Conservation (phyloP, 208 protist species). For the Leishmania turanica region DNA sequence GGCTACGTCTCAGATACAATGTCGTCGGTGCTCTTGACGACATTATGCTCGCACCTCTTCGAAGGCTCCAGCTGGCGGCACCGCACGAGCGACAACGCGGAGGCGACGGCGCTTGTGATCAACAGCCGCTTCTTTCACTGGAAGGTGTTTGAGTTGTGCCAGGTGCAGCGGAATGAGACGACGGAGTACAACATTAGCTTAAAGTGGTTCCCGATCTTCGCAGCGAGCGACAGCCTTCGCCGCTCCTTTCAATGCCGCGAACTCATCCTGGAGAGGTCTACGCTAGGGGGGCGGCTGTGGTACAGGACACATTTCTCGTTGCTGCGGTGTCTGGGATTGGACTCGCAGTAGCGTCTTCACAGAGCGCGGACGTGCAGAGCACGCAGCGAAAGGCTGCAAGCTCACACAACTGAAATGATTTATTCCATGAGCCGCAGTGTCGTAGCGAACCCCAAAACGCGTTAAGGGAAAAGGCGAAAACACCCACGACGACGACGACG, state of each 20-base stretch:
- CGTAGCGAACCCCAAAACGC: not conserved
- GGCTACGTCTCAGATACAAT: not conserved
- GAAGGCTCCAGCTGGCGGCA: constrained; percentile 57
- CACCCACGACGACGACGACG: not conserved
- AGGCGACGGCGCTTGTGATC: constrained; percentile 54
- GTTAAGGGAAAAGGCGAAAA: not conserved
- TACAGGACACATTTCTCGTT: constrained; percentile 69
- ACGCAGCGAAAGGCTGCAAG: not conserved
- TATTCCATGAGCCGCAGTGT: not conserved
- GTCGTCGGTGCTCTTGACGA: constrained; percentile 54
- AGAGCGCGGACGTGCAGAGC: not conserved
- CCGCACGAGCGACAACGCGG: constrained; percentile 15
- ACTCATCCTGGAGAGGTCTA: constrained; percentile 57
- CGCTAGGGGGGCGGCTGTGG: constrained; percentile 51
- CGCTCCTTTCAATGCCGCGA: constrained; percentile 52
- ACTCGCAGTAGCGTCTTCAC: constrained; percentile 21
- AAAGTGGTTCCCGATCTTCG: constrained; percentile 30
- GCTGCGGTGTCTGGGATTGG: constrained; percentile 44
- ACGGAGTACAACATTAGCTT: constrained; percentile 48
- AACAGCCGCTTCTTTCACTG: constrained; percentile 72
- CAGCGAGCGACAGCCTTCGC: constrained; percentile 34
- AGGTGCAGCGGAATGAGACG: constrained; percentile 4
- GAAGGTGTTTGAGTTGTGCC: constrained; percentile 39
- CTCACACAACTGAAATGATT: not conserved
- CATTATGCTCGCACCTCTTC: constrained; percentile 42